A percentile compares a stretch with the other conserved stretches of the same genome.
These are phyloP conservation scores for Trichosporon ovoides DNA, from an alignment of 1,284 basidiomycete genomes.

Conservation along the genomic window DNA sequence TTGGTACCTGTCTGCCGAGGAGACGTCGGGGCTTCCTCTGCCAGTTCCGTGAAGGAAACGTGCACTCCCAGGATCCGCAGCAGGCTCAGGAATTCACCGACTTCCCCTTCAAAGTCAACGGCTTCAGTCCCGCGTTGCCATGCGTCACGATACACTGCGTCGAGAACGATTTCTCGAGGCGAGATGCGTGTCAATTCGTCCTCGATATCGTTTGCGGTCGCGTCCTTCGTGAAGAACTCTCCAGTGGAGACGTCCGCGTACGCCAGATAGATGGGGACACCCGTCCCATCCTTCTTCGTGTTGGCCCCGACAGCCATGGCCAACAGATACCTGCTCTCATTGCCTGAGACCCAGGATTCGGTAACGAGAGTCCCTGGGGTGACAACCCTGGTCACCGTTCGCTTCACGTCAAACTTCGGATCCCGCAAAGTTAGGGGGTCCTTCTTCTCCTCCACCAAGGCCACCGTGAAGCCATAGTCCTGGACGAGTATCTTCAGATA, in stretches of 20 bases:
- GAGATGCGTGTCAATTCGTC: slow-evolving; percentile 79
- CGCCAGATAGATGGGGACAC: slow-evolving; percentile 53
- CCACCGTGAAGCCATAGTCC: slow-evolving; percentile 73
- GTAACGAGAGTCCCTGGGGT: slow-evolving; percentile 90
- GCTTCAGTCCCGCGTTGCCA: slow-evolving; percentile 21
- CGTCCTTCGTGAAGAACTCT: slow-evolving; percentile 74
- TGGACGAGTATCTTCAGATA: slow-evolving; percentile 80
- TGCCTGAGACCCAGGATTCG: slow-evolving; percentile 75
- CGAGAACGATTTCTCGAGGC: slow-evolving; percentile 76
- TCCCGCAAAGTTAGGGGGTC: slow-evolving; percentile 9
- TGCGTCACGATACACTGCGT: slow-evolving; percentile 48
- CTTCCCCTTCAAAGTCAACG: not conserved
- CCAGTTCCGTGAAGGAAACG: slow-evolving; percentile 32
- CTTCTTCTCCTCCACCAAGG: slow-evolving; percentile 83
- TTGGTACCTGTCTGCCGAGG: not conserved
- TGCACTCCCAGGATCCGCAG: slow-evolving; percentile 35
- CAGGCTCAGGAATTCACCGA: slow-evolving; percentile 13
- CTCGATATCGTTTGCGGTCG: slow-evolving; percentile 57
- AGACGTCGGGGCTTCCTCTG: slow-evolving; percentile 8
- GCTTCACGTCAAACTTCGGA: slow-evolving; percentile 27
- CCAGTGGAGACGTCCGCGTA: slow-evolving; percentile 96
- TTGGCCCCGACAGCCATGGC: slow-evolving; percentile 53
- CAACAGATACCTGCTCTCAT: slow-evolving; percentile 82
- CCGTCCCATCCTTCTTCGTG: slow-evolving; percentile 4
- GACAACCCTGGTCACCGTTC: slow-evolving; percentile 75